These are phyloP conservation scores for Phytophthora pisi DNA, from an alignment of 352 stramenopile genomes.

Conservation along the genomic window DNA sequence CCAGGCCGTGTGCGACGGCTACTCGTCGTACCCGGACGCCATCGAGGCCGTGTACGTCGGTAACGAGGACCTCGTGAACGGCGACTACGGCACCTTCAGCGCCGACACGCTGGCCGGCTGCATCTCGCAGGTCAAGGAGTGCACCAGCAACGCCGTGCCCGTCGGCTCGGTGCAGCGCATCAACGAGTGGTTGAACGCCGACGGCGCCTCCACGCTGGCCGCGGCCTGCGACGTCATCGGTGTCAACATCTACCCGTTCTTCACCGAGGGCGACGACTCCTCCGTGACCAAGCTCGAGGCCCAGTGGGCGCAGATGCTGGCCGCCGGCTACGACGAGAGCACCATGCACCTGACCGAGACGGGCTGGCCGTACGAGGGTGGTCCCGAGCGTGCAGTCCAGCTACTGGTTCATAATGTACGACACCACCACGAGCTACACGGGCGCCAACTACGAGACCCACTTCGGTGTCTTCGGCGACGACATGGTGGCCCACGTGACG, in stretches of 20 bases:
- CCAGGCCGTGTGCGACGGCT: constrained; percentile 56
- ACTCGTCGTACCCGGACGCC: constrained; percentile 38
- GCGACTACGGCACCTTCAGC: constrained; percentile 42
- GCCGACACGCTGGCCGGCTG: constrained; percentile 44
- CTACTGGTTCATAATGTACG: constrained; percentile 75
- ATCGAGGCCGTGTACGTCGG: constrained; percentile 75
- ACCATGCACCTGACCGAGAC: constrained; percentile 59
- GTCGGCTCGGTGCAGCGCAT: constrained; percentile 72
- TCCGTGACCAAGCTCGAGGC: constrained; percentile 57
- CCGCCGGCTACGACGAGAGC: constrained; percentile 41
- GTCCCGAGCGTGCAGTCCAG: constrained; percentile 34
- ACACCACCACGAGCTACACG: constrained; percentile 50
- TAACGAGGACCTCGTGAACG: constrained; percentile 74
- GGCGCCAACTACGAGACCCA: constrained; percentile 56
- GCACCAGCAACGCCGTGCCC: constrained; percentile 42
- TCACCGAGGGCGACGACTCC: constrained; percentile 40
- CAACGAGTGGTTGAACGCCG: constrained; percentile 58
- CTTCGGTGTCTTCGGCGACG: constrained; percentile 57
- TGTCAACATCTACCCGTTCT: constrained; percentile 77
- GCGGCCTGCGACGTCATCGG: constrained; percentile 34
- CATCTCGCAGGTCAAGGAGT: constrained; percentile 58
- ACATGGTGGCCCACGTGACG: constrained; percentile 48
- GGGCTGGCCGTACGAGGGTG: constrained; percentile 63
- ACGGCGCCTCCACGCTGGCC: constrained; percentile 37
- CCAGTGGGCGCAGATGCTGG: constrained; percentile 49